phyloP scores from a whole-genome alignment of 306 rosid species.

The Echinosophora koreensis region DNA sequence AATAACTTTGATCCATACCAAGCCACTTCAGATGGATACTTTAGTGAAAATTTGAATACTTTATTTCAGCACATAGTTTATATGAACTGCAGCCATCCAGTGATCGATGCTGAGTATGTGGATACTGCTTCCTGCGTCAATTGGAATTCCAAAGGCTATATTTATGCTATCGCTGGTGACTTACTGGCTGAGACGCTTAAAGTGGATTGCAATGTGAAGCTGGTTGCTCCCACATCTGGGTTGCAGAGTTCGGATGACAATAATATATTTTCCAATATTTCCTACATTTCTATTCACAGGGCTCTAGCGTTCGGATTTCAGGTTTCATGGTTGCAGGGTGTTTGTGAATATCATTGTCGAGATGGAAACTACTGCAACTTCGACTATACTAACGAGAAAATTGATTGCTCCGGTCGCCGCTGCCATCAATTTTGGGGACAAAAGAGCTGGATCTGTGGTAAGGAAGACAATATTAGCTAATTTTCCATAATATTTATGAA shows the following conservation, averaged over 20 bases:
- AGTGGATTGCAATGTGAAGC: neutral
- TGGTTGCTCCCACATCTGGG: conserved; percentile 7
- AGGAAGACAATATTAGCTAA: no score
- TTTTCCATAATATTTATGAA: neutral
- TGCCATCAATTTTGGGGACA: no score
- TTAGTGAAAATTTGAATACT: no score
- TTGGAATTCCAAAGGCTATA: neutral
- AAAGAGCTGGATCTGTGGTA: no score
- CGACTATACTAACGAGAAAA: no score
- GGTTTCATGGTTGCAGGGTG: neutral
- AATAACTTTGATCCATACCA: neutral
- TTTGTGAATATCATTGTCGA: neutral
- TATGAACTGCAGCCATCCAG: conserved; percentile 37
- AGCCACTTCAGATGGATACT: neutral
- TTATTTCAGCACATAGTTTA: conserved; percentile 25
- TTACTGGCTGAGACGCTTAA: neutral
- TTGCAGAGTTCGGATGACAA: neutral
- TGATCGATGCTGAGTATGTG: neutral
- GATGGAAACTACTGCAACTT: no score
- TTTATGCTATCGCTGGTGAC: conserved; percentile 26
- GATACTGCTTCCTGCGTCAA: conserved; percentile 21
- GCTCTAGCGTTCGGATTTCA: neutral
- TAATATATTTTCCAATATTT: neutral
- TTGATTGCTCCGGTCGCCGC: no score
- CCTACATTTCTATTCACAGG: neutral